Evolutionary conservation across 2,329 filamentous ascomycete species (phyloP).

Genomic region (Colletotrichum ledebouriae): DNA sequence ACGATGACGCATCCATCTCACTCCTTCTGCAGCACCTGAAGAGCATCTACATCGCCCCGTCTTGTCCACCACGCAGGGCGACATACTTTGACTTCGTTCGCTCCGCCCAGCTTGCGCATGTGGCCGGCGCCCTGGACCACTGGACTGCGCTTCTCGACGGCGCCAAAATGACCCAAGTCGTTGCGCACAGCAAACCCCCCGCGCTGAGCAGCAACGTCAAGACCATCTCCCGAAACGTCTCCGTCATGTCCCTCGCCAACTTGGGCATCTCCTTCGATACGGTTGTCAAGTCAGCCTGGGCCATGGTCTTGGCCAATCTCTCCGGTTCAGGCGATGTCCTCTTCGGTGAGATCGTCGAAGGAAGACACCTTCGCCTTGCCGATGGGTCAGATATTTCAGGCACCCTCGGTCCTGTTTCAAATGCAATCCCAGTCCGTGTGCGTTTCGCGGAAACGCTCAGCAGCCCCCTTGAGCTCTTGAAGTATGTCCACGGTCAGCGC

Average conservation of each 20-base stretch:
- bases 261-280: conserved; percentile 64
- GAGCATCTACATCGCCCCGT: conserved; percentile 58
- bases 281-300: conserved; percentile 70
- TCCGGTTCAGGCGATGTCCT: conserved; percentile 65
- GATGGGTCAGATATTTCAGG: conserved; percentile 68
- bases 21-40: conserved; percentile 63
- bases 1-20: conserved; percentile 61
- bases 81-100: conserved; percentile 64
- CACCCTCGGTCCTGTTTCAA: conserved; percentile 62
- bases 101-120: conserved; percentile 53
- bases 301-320: conserved; percentile 65
- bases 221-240: conserved; percentile 56
- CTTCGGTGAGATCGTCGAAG: conserved; percentile 67
- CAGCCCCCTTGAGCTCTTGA: conserved; percentile 64
- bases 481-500: conserved; percentile 63
- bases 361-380: conserved; percentile 58
- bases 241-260: conserved; percentile 56
- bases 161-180: conserved; percentile 61
- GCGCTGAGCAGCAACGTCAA: conserved; percentile 55
- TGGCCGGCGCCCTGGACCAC: conserved; percentile 57
- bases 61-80: conserved; percentile 52
- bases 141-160: conserved; percentile 61
- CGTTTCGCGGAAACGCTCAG: conserved; percentile 58
- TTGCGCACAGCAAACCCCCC: conserved; percentile 57
- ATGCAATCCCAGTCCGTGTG: conserved; percentile 64